Conservation (phyloP, 176 grass and related monocot species). For the Lolium rigidum region DNA sequence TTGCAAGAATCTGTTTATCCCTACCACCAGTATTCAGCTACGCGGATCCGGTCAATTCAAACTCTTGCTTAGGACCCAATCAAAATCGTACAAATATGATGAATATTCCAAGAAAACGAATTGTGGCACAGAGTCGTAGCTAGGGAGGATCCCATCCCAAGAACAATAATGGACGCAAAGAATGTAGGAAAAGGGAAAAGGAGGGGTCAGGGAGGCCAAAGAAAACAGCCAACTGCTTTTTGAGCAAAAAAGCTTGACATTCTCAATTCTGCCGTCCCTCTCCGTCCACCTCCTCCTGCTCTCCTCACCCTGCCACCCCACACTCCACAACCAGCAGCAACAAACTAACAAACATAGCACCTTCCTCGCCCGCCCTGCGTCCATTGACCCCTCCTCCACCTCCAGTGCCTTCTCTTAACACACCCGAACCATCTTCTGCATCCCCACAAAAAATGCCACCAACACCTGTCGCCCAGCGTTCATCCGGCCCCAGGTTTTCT, state of each 20-base stretch:
- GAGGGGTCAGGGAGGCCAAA: conserved; percentile 17
- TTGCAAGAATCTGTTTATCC: too few relatives aligned
- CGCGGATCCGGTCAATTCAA: neutral
- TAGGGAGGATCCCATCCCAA: conserved; percentile 21
- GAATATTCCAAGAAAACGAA: neutral
- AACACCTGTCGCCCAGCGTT: neutral
- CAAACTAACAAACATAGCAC: neutral
- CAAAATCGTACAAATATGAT: neutral
- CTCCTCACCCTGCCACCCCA: conserved; percentile 16
- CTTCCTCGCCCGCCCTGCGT: neutral
- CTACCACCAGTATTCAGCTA: neutral
- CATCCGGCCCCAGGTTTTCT: neutral
- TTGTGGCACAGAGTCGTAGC: neutral
- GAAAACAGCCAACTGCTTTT: conserved; percentile 22
- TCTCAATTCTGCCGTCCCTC: conserved; percentile 44
- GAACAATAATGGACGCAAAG: conserved; percentile 49
- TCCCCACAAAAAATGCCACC: neutral
- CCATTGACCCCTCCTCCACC: conserved; percentile 20
- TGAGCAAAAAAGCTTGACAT: conserved; percentile 28
- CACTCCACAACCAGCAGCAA: conserved; percentile 15
- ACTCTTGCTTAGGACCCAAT: neutral
- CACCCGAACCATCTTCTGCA: neutral
- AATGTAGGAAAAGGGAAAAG: conserved; percentile 35
- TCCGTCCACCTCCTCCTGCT: neutral
- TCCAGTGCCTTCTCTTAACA: neutral